Base-by-base conservation (phyloP, 495 filamentous ascomycete genomes). In the Penicillium fimorum region DNA sequence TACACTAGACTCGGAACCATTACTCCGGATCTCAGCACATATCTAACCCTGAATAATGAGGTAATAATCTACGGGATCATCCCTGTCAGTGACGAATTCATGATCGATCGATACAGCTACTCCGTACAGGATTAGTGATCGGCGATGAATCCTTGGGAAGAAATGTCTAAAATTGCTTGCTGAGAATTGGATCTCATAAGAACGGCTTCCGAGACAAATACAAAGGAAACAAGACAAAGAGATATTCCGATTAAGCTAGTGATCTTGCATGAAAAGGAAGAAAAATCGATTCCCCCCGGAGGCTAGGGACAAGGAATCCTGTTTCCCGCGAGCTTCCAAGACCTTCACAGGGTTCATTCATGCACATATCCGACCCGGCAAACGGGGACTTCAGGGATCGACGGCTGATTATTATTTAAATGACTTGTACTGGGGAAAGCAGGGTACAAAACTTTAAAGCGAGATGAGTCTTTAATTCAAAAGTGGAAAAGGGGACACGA, bases 71-170 rank as follows among this genome's bases (percentile, higher is more conserved):
- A 32, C n/a, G 29, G 22, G 60, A 68, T 63, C 60, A 68, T 49
- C 65, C 59, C 63, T 68, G 60, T 64, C 65, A 66, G 56, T 50
- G 47, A 58, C 25, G 48, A 58, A 57, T 61, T 25, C 40, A 54
- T 56, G 50, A 57, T 61, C 27, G 60, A 68, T 68, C 63, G 57
- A 55, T 53, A 54, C 38, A 13, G 42, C 22, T 30, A 25, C 6
- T 7, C 25, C 4, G 25, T 27, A 27, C 42, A 55, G 47, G 55
- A 63, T 54, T 42, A 17, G 25, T 33, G 60, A 61, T 66, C 62
- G 45, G 47, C 30, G 24, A 38, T 42, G 37, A 22, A 56, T 57
- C 30, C 50, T 53, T 10, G 24, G 24, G 17, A 11, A 29, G 30
- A 49, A 29, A 22, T 48, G 41, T 30, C 11, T 48, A 30, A 40